Evolutionary conservation across 2,329 filamentous ascomycete species (phyloP), one percentile per base, ranked within the genome.

Genomic region (Colletotrichum lini): DNA sequence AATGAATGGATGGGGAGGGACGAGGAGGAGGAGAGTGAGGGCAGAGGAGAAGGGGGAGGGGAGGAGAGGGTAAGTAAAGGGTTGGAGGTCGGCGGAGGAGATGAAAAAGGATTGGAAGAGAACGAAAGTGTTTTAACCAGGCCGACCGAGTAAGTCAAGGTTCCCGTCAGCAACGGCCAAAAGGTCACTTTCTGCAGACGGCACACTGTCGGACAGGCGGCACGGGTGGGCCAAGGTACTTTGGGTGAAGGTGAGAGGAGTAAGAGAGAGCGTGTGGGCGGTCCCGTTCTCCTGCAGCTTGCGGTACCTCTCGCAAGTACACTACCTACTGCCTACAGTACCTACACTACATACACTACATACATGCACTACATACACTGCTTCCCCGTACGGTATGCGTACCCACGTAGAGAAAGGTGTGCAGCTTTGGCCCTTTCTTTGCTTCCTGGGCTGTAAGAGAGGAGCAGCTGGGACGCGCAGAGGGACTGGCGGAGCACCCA

Each of bases 51-150:
- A 79, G 76, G 76, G 26, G 26, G 26, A 26, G 77, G 79, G 75
- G 75, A 79, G 74, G 77, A 80, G 79, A 79, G 77, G 79, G 71
- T 71, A 73, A 74, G 79, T 79, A 84, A 85, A 84, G 84, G 80
- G 85, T 85, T 84, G 84, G 85, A 87, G 83, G 82, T 87, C 83
- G 84, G 86, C 83, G 81, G 82, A 84, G 82, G 81, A 84, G 83
- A 84, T 80, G 83, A 83, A 85, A 85, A 86, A 85, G 85, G 86
- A 88, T 84, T 86, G 85, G 86, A 84, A 84, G 83, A 86, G 83
- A 54, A 60, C 67, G 42, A 62, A 87, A 81, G 80, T 80, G 76
- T 80, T 82, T 84, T 83, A 83, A 84, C 82, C 66, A 70, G 59
- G 67, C 67, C 49, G 49, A 52, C 60, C 54, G 40, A 54, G 45